These are phyloP conservation scores for Entomortierella lignicola DNA, from an alignment of 192 early-diverging fungal genomes.

Conservation along the genomic window DNA sequence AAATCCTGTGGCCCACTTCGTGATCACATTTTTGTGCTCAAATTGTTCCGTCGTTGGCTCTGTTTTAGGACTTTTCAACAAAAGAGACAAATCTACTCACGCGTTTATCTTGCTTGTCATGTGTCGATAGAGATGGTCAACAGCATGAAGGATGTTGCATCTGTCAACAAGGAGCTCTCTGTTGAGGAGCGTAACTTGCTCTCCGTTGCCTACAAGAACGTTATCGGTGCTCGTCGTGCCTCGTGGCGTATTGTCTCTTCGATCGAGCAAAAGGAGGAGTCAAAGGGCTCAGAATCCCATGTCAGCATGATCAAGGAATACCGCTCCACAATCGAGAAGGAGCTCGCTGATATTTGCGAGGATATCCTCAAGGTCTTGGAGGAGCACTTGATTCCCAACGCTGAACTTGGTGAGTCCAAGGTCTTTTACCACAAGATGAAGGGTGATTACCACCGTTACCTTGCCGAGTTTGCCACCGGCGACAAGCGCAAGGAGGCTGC, in stretches of 20 bases:
- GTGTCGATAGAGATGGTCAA: slow-evolving; percentile 77
- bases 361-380: slow-evolving; percentile 94
- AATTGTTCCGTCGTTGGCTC: background rate
- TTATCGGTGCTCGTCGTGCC: slow-evolving; percentile 98
- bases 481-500: slow-evolving; percentile 88
- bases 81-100: background rate
- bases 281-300: slow-evolving; percentile 90
- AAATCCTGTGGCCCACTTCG: background rate
- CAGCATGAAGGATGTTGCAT: slow-evolving; percentile 79
- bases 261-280: slow-evolving; percentile 99
- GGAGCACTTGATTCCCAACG: slow-evolving; percentile 90
- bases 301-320: slow-evolving; percentile 95
- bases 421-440: slow-evolving; percentile 99
- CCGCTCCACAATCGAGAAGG: slow-evolving; percentile 93
- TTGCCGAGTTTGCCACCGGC: slow-evolving; percentile 95
- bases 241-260: slow-evolving; percentile 99
- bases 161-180: slow-evolving; percentile 80
- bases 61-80: background rate
- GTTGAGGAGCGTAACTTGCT: slow-evolving; percentile 99
- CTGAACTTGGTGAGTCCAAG: slow-evolving; percentile 96
- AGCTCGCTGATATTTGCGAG: slow-evolving; percentile 94
- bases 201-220: slow-evolving; percentile 99
- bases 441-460: slow-evolving; percentile 99
- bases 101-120: background rate
- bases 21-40: background rate